phyloP scores from a whole-genome alignment of 106 monocot species.

The Dendrobium huoshanense region DNA sequence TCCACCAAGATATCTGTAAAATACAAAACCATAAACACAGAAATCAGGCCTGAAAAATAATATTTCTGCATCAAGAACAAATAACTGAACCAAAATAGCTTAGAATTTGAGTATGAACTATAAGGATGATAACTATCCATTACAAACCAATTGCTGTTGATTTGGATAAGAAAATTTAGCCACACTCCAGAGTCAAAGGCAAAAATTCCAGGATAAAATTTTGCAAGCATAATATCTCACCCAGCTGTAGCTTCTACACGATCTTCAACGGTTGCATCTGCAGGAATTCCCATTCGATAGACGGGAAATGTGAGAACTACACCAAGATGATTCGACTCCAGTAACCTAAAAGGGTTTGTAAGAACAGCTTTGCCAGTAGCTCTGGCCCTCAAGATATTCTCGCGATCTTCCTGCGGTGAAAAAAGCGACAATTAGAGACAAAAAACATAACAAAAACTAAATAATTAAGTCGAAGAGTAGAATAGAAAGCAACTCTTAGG shows the following conservation, averaged over 20 bases:
- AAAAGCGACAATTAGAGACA: background rate
- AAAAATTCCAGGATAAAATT: background rate
- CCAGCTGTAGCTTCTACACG: slow-evolving; percentile 78
- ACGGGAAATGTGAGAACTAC: slow-evolving; percentile 87
- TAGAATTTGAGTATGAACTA: background rate
- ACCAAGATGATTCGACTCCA: slow-evolving; percentile 79
- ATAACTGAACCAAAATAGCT: background rate
- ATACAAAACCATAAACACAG: too few species aligned
- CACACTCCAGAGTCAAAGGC: background rate
- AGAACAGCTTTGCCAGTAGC: slow-evolving; percentile 90
- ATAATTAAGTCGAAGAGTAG: background rate
- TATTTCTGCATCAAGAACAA: background rate
- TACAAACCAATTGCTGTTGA: background rate
- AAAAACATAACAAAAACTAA: background rate
- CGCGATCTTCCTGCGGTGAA: slow-evolving; percentile 73
- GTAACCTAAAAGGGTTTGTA: slow-evolving; percentile 71
- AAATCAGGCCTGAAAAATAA: background rate
- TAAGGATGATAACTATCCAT: background rate
- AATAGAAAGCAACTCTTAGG: background rate
- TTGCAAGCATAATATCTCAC: slow-evolving; percentile 26
- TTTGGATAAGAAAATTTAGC: background rate
- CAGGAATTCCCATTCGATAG: slow-evolving; percentile 39
- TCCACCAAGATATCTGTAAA: slow-evolving; percentile 80
- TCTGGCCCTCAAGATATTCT: slow-evolving; percentile 82
- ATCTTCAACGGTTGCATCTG: slow-evolving; percentile 49